Conservation (phyloP, 2,329 filamentous ascomycete species). For the Fusarium aywerte region DNA sequence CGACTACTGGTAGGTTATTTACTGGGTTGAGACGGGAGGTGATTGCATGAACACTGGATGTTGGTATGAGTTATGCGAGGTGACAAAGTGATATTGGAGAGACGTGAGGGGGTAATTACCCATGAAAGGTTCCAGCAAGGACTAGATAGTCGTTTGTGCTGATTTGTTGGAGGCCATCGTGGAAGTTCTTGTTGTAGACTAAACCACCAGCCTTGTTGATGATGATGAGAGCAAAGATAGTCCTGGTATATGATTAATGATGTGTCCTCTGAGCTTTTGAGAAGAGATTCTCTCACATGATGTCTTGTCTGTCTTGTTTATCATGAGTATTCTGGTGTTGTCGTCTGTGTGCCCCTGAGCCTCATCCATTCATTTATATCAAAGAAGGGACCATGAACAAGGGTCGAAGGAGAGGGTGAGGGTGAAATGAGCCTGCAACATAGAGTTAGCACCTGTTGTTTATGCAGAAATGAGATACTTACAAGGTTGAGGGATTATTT, state of each 20-base stretch:
- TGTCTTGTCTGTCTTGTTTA: slow-evolving; percentile 5
- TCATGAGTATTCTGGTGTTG: slow-evolving; percentile 17
- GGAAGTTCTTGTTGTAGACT: slow-evolving; percentile 95
- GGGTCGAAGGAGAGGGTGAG: slow-evolving; percentile 26
- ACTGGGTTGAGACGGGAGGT: slow-evolving; percentile 71
- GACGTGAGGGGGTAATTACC: slow-evolving; percentile 61
- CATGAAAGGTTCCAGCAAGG: slow-evolving; percentile 96
- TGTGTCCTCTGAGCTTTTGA: neutral
- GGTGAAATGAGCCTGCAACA: slow-evolving; percentile 25
- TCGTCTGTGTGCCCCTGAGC: slow-evolving; percentile 31
- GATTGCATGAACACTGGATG: slow-evolving; percentile 72
- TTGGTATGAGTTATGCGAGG: slow-evolving; percentile 26
- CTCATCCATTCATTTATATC: slow-evolving; percentile 41
- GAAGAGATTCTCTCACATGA: slow-evolving; percentile 28
- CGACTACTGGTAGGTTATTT: slow-evolving; percentile 50
- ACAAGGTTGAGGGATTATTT: neutral
- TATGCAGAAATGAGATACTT: neutral
- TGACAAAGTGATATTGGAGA: neutral
- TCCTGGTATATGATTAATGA: slow-evolving; percentile 65
- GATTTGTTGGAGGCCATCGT: slow-evolving; percentile 86
- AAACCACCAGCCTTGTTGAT: slow-evolving; percentile 99
- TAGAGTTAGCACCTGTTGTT: neutral
- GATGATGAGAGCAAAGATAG: slow-evolving; percentile 93
- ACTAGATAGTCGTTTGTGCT: slow-evolving; percentile 97
- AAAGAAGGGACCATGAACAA: slow-evolving; percentile 35